A percentile compares a stretch with the other conserved stretches of the same genome.
phyloP scores from a whole-genome alignment of 768 basidiomycete species.

The Naganishia antarctica region DNA sequence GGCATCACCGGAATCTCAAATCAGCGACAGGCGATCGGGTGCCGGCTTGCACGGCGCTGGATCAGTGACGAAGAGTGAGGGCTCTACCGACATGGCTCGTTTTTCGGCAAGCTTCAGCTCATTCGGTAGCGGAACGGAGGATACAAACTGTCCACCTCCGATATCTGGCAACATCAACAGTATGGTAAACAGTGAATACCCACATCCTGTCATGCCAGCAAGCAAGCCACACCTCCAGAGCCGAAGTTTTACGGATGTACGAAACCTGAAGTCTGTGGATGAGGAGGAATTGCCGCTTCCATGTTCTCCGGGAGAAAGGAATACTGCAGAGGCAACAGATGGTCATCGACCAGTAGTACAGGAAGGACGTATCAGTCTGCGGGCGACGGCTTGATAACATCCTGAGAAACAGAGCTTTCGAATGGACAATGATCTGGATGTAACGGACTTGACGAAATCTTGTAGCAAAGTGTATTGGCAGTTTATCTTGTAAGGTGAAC shows the following conservation, averaged over 20 bases:
- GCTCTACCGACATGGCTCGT: not conserved
- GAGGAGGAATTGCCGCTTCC: constrained; percentile 11
- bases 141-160: not conserved
- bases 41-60: not conserved
- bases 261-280: constrained; percentile 2
- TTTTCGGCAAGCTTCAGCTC: constrained; percentile 13
- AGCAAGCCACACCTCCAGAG: not conserved
- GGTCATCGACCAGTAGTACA: not conserved
- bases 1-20: not conserved
- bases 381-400: not conserved
- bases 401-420: not conserved
- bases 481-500: not conserved
- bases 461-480: not conserved
- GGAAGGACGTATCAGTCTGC: not conserved
- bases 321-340: not conserved
- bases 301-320: not conserved
- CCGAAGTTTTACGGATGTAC: not conserved
- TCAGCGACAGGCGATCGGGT: not conserved
- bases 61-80: not conserved
- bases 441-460: not conserved
- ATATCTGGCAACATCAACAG: not conserved
- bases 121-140: not conserved
- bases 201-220: not conserved
- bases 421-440: not conserved
- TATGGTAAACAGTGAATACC: not conserved